These are phyloP conservation scores for Erigeron philadelphicus DNA, from an alignment of 140 eudicot species.

Conservation along the genomic window DNA sequence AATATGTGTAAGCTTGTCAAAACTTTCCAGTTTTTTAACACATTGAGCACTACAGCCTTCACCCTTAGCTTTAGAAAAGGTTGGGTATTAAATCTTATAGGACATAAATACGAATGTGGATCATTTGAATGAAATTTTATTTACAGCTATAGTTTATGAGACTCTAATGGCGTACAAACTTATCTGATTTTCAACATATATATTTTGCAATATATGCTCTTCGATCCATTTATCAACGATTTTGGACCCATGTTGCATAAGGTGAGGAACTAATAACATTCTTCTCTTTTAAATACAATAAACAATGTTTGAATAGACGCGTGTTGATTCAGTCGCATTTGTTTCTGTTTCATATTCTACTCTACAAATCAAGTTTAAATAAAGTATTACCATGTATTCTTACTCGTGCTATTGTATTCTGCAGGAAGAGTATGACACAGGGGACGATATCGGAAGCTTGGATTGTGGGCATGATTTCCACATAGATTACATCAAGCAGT, in stretches of 20 bases:
- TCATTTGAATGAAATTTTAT: background rate
- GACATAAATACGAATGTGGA: background rate
- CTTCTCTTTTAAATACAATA: too few relatives aligned
- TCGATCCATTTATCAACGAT: conserved; percentile 55
- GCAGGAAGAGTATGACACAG: conserved; percentile 65
- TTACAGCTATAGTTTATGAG: conserved; percentile 12
- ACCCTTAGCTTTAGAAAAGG: background rate
- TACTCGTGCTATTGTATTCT: background rate
- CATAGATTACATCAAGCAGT: conserved; percentile 64
- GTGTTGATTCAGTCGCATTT: background rate
- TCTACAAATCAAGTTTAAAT: background rate
- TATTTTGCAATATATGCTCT: conserved; percentile 55
- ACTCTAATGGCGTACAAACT: background rate
- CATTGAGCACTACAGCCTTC: too few relatives aligned
- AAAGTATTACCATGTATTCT: background rate
- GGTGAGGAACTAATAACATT: conserved; percentile 23
- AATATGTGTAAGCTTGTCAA: too few relatives aligned
- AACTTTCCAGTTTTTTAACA: too few relatives aligned
- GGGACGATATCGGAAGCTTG: conserved; percentile 64
- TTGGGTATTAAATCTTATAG: background rate
- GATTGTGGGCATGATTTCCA: conserved; percentile 90
- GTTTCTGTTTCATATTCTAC: background rate
- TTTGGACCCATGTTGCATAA: conserved; percentile 76
- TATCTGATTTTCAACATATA: conserved; percentile 12
- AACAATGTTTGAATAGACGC: background rate